Evolutionary conservation across 805 yeast species (phyloP).

Genomic region (Lipomyces kockii): DNA sequence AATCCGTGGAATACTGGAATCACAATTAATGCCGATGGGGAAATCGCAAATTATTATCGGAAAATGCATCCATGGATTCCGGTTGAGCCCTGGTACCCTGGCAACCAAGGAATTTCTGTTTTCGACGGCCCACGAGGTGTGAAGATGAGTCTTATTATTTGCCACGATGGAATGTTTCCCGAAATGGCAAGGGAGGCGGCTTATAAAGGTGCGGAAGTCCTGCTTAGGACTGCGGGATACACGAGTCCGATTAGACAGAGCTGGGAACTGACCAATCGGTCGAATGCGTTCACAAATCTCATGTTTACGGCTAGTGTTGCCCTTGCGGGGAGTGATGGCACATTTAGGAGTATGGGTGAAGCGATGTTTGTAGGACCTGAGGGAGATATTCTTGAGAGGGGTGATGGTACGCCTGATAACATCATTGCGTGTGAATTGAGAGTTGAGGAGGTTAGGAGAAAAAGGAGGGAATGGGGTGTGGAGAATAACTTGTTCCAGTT

Average conservation of each 20-base stretch:
- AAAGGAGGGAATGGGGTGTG: slow-evolving; percentile 10
- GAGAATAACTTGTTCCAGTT: slow-evolving; percentile 11
- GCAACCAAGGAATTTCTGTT: slow-evolving; percentile 11
- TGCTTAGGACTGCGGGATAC: slow-evolving; percentile 12
- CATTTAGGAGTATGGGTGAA: slow-evolving; percentile 13
- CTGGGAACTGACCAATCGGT: slow-evolving; percentile 10
- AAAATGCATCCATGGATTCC: slow-evolving; percentile 15
- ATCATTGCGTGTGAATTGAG: slow-evolving; percentile 10
- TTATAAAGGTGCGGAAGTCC: slow-evolving; percentile 11
- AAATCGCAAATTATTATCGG: slow-evolving; percentile 10
- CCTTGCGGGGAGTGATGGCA: slow-evolving; percentile 12
- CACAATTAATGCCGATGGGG: slow-evolving; percentile 12
- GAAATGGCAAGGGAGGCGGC: slow-evolving; percentile 15
- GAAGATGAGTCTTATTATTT: slow-evolving; percentile 11
- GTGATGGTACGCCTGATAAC: slow-evolving; percentile 10
- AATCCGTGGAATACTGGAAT: slow-evolving; percentile 15
- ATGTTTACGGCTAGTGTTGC: slow-evolving; percentile 11
- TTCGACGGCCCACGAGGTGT: slow-evolving; percentile 12
- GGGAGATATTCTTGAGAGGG: slow-evolving; percentile 8
- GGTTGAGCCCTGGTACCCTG: slow-evolving; percentile 13
- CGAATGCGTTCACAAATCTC: slow-evolving; percentile 7
- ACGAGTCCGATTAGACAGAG: slow-evolving; percentile 12
- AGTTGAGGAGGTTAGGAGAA: slow-evolving; percentile 13
- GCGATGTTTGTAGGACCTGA: slow-evolving; percentile 13
- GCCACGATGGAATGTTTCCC: slow-evolving; percentile 15